Base-by-base conservation (phyloP, 352 stramenopile genomes). In the Phytopythium kandeliae region DNA sequence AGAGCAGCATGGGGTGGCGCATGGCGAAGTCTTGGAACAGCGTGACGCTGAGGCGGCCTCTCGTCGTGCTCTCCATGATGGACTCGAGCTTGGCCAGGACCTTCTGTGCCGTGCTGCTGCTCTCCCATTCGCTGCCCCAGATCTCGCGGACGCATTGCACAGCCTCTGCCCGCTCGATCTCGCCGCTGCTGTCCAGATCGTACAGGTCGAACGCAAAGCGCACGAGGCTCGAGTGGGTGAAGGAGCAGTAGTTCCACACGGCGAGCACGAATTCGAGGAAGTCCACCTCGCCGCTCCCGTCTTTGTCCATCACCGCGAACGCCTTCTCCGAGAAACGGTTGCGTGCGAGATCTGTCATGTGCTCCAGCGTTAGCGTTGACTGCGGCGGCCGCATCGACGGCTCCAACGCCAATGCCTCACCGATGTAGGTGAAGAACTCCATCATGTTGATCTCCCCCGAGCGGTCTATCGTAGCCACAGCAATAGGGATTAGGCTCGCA, bases 201-300 rank as follows among this genome's bases (percentile, higher is more conserved):
- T 91, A 91, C 9, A 91, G 58, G 54, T 86, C 75, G 48, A 87
- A 91, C 2, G 79, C 72, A 48, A 85, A 91, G 11, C 66, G 67
- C 46, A 87, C 69, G 34, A 90, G 74, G 24, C 69, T 79, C 34
- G 63, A 41, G 41, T 76, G 62, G 34, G 57, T 84, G 54, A 87
- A 87, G n/a, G 74, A 84, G 61, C 78, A 89, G 47, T 87, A 87
- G 59, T 89, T 85, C 78, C 75, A 87, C 52, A 89, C 63, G n/a
- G 73, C 66, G 48, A 87, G 48, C 30, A 89, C 78, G 51, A 87
- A 89, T 57, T 89, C 78, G 41, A 86, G 59, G 43, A 85, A 89
- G 59, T 89, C 72, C 25, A 89, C 71, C 50, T 85, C 70, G 33
- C 78, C 75, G 35, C 71, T 87, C 22, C 69, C 63, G 51, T 89